These are phyloP conservation scores for Neohortaea acidophila DNA, from an alignment of 495 filamentous ascomycete genomes.

Conservation along the genomic window DNA sequence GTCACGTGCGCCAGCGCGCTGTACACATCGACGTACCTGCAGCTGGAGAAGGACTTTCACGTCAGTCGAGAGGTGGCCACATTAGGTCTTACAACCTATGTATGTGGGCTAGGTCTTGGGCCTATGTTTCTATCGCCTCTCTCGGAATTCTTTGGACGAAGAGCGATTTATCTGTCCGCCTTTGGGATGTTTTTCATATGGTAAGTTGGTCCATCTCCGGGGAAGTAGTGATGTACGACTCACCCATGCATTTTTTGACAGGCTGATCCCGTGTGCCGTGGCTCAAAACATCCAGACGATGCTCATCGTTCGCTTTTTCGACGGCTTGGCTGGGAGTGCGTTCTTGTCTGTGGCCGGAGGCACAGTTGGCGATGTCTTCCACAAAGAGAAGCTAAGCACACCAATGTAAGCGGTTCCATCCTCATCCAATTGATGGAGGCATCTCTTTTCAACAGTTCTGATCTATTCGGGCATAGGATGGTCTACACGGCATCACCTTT, in stretches of 20 bases:
- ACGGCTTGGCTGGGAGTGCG: slow-evolving; percentile 66
- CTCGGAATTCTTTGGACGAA: slow-evolving; percentile 76
- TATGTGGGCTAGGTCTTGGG: slow-evolving; percentile 41
- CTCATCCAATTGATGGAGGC: slow-evolving; percentile 29
- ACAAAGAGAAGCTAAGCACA: slow-evolving; percentile 51
- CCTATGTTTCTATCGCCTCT: slow-evolving; percentile 56
- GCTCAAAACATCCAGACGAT: slow-evolving; percentile 72
- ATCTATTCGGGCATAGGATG: no score
- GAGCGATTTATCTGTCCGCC: slow-evolving; percentile 67
- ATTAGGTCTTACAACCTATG: slow-evolving; percentile 49
- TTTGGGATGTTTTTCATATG: slow-evolving; percentile 71
- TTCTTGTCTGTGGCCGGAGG: slow-evolving; percentile 85
- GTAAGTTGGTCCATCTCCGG: no score
- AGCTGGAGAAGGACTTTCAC: slow-evolving; percentile 62
- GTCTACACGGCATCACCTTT: slow-evolving; percentile 59
- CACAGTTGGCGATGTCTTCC: slow-evolving; percentile 81
- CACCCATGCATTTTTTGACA: no score
- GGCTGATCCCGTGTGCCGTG: slow-evolving; percentile 76
- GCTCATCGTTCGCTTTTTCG: slow-evolving; percentile 68
- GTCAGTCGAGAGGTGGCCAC: slow-evolving; percentile 57
- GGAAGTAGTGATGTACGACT: no score
- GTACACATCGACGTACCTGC: slow-evolving; percentile 75
- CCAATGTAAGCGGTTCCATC: no score
- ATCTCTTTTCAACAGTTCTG: neutral
- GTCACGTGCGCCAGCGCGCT: slow-evolving; percentile 83